phyloP scores from a whole-genome alignment of 805 yeast species.

The Teunomyces lycoperdinae region DNA sequence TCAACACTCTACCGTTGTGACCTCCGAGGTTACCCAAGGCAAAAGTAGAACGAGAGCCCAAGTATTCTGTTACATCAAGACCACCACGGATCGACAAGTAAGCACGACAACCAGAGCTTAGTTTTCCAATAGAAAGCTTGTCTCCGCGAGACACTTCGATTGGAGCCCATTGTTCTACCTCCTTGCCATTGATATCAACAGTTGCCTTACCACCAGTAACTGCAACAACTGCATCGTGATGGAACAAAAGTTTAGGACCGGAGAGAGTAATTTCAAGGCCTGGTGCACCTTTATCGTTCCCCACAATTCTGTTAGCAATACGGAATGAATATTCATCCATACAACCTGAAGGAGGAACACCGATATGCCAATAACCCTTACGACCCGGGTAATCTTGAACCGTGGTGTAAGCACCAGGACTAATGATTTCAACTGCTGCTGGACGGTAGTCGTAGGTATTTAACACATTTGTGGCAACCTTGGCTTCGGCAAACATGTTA shows the following conservation, averaged over 20 bases:
- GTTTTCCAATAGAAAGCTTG: slow-evolving; percentile 75
- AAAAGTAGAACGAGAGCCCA: slow-evolving; percentile 95
- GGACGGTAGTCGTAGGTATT: slow-evolving; percentile 80
- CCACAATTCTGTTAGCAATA: slow-evolving; percentile 86
- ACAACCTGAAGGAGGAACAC: slow-evolving; percentile 98
- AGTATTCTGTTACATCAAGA: slow-evolving; percentile 87
- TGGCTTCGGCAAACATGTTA: slow-evolving; percentile 76
- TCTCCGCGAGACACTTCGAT: slow-evolving; percentile 71
- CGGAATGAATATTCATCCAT: slow-evolving; percentile 94
- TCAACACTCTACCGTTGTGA: slow-evolving; percentile 86
- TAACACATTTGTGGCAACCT: slow-evolving; percentile 82
- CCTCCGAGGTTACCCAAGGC: slow-evolving; percentile 95
- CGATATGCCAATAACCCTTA: slow-evolving; percentile 80
- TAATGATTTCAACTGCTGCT: slow-evolving; percentile 75
- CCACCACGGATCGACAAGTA: slow-evolving; percentile 92
- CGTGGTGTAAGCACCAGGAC: slow-evolving; percentile 79
- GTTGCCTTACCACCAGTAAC: slow-evolving; percentile 83
- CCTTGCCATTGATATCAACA: slow-evolving; percentile 61
- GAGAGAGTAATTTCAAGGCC: slow-evolving; percentile 85
- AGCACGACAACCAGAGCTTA: slow-evolving; percentile 80
- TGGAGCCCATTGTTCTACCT: slow-evolving; percentile 69
- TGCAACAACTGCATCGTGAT: slow-evolving; percentile 72
- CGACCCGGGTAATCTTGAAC: slow-evolving; percentile 98
- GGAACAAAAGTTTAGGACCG: slow-evolving; percentile 87
- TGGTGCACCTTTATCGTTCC: slow-evolving; percentile 78